These are phyloP conservation scores for Rhododendron simsii DNA, from an alignment of 148 eudicot genomes.

Conservation along the genomic window DNA sequence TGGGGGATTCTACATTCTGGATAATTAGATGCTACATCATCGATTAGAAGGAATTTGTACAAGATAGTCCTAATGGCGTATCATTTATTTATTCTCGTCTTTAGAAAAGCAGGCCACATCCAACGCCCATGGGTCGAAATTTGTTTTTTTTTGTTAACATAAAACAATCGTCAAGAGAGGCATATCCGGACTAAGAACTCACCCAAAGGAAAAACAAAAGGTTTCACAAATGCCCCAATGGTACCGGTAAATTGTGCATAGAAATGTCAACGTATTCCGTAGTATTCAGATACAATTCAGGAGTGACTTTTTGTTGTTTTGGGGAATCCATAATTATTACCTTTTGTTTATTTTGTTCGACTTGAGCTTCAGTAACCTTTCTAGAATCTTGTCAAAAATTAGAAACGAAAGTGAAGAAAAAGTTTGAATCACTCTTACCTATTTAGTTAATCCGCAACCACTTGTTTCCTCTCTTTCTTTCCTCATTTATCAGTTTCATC, in stretches of 20 bases:
- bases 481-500: not conserved
- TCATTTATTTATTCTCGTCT: not conserved
- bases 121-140: not conserved
- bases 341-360: too few relatives aligned
- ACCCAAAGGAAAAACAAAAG: not conserved
- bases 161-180: too few relatives aligned
- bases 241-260: too few relatives aligned
- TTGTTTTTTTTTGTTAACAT: too few relatives aligned
- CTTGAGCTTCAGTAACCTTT: too few relatives aligned
- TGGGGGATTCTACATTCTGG: not conserved
- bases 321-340: too few relatives aligned
- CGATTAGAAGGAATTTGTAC: not conserved
- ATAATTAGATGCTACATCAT: not conserved
- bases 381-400: not conserved
- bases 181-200: not conserved
- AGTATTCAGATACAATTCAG: too few relatives aligned
- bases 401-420: not conserved
- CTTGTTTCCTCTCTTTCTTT: not conserved
- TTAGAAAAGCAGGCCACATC: not conserved
- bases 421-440: not conserved
- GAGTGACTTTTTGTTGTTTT: too few relatives aligned
- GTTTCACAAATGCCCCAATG: too few relatives aligned
- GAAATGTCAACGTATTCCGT: too few relatives aligned
- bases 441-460: not conserved
- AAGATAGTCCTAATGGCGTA: not conserved